Conservation (phyloP, 306 rosid genomes). For the Castanopsis chinensis region DNA sequence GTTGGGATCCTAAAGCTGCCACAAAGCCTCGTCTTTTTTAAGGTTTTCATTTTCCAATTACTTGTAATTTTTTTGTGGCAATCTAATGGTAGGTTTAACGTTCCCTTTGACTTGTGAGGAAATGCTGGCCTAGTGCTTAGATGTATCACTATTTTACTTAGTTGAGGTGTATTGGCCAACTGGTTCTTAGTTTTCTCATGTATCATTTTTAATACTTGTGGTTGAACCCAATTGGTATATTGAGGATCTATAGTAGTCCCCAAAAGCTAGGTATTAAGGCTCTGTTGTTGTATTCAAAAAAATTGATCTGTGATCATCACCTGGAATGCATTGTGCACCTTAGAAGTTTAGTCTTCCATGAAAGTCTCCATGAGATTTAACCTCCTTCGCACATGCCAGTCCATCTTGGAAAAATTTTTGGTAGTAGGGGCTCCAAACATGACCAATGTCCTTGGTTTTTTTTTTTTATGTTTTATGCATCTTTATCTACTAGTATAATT, state of each 20-base stretch:
- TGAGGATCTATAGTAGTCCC: too few species aligned
- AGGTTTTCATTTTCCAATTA: too few species aligned
- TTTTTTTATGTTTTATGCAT: constrained; percentile 34
- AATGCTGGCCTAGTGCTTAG: not conserved
- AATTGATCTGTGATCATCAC: not conserved
- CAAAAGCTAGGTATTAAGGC: too few species aligned
- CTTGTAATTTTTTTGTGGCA: too few species aligned
- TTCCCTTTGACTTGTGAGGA: not conserved
- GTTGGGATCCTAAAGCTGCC: too few species aligned
- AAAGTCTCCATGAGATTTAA: not conserved
- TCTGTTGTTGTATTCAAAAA: not conserved
- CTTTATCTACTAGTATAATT: constrained; percentile 35
- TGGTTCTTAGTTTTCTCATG: not conserved
- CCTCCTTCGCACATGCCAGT: not conserved
- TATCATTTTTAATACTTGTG: not conserved
- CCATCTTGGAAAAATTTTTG: not conserved
- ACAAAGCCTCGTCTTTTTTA: not conserved
- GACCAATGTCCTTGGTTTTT: not conserved
- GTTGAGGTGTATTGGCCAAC: not conserved
- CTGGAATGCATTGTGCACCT: too few species aligned
- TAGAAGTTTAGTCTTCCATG: not conserved
- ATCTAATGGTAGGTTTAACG: too few species aligned
- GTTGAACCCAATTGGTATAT: too few species aligned
- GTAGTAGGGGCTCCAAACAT: not conserved
- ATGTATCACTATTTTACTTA: not conserved